Evolutionary conservation across 2,329 filamentous ascomycete species (phyloP), one percentile per base, ranked within the genome.

Genomic region (Trichoderma lentiforme): DNA sequence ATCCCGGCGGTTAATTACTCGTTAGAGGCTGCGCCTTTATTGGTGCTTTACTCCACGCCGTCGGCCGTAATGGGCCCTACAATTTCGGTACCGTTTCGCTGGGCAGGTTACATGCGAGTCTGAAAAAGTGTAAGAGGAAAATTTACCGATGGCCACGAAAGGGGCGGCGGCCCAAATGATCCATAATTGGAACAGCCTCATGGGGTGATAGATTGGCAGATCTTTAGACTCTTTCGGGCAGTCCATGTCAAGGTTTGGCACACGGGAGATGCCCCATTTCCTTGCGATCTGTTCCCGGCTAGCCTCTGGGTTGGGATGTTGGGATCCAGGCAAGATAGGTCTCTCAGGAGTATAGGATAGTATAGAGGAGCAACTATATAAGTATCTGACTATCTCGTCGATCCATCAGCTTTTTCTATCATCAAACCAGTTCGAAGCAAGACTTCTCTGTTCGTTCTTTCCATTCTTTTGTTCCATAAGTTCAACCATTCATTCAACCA

Each of bases 1-100:
- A 47, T 69, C 24, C 66, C 66, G 66, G 36, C 66, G 66, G 66
- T 18, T 69, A 47, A 61, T 69, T 69, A 24, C 43, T 51, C 43
- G n/a, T 21, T 12, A 28, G n/a, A 30, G 3, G 36, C 36, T 11
- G 56, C 24, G 53, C 11, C n/a, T 47, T 32, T n/a, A 47, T 26
- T 69, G 39, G 36, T 26, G 36, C 53, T 34, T 21, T 47, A 9
- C 36, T 32, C 12, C 34, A 28, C 28, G 34, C 18, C 24, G 53
- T 39, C 65, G 65, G 56, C 66, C 14, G 36, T 32, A 32, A 34
- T 28, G 6, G n/a, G 66, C 12, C 24, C 21, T 30, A 69, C 36
- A 69, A 69, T 69, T 51, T 69, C 66, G 66, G 56, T 61, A 61
- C 66, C 28, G 39, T 61, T 47, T 60, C 56, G 56, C 28, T 32